These are phyloP conservation scores for Karstenula rhodostoma DNA, from an alignment of 2,329 filamentous ascomycete species.

Conservation along the genomic window DNA sequence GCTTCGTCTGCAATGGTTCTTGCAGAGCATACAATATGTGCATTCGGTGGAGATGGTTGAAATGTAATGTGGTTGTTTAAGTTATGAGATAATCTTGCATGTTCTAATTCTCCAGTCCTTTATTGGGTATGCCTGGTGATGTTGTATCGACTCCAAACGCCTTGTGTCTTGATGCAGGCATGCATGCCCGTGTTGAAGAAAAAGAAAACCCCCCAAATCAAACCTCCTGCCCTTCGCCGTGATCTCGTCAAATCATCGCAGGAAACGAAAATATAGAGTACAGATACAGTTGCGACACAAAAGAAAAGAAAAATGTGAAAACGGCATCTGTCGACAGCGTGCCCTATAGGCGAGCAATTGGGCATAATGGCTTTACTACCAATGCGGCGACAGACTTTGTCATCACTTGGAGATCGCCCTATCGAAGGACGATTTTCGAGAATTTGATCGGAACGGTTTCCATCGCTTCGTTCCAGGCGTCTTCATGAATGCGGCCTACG, in stretches of 20 bases:
- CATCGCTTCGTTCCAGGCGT: slow-evolving; percentile 33
- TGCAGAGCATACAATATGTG: background rate
- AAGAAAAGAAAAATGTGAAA: background rate
- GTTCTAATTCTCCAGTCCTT: background rate
- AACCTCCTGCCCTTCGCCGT: background rate
- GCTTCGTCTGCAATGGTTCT: background rate
- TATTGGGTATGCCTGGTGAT: background rate
- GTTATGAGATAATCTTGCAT: background rate
- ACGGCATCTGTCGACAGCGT: background rate
- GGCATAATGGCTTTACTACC: no score
- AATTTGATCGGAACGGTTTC: slow-evolving; percentile 22
- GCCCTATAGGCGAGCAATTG: background rate
- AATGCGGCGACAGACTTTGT: background rate
- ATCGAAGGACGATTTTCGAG: slow-evolving; percentile 36
- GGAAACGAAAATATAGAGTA: background rate
- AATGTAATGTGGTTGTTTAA: background rate
- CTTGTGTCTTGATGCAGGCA: slow-evolving; percentile 1
- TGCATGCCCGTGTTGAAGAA: background rate
- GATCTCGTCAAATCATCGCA: background rate
- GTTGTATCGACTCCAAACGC: background rate
- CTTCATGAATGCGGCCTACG: slow-evolving; percentile 43
- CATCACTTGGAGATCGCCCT: background rate
- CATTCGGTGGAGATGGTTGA: background rate
- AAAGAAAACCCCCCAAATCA: no score
- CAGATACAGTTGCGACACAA: background rate